Base-by-base conservation (phyloP, 306 rosid genomes). In the Medicago ruthenica region DNA sequence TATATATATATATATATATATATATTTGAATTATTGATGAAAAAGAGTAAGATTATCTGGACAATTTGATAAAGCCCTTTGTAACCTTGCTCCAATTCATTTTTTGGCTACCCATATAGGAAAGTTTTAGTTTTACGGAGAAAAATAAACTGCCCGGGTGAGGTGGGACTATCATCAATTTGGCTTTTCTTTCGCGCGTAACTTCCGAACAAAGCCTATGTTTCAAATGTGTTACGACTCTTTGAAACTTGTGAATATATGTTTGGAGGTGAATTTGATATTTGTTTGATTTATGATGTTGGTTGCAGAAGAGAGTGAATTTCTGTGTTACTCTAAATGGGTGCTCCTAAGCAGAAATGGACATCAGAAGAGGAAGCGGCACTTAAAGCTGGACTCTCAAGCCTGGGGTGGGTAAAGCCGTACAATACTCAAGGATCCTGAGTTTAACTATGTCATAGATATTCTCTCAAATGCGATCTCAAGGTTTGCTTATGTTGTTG, bases 321-420 rank as follows among this genome's bases (percentile, higher is more conserved):
- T 58, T 45, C 27, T 76, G 36, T 73, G 77, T 66, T 74, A 72
- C 81, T 63, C 70, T 61, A 47, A 27, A 95, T 90, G 97, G 98
- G 98, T 68, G 98, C 98, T 86, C 98, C 98, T 31, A 95, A 95
- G 89, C 97, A 95, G 84, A 95, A 95, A 79, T 92, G 97, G 98
- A 95, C 96, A 0, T 61, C 81, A 31, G 97, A 92, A 84, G 98
- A 95, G 83, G 98, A 95, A 87, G 78, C 91, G 17, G 98, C 98
- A 12, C 91, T 95, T 66, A 95, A 95, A 85, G 93, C 98, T 67
- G 98, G 98, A 71, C 92, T 70, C 86, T 92, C 71, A 95, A 95
- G 85, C 98, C 92, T 31, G 97, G 98, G 50, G 95, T 89, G 21
- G 98, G 97, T 54, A 95, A 92, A 86, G 98, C 97, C 93, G 96